phyloP scores from a whole-genome alignment of 371 early-diverging fungal species.

The Cokeromyces recurvatus region DNA sequence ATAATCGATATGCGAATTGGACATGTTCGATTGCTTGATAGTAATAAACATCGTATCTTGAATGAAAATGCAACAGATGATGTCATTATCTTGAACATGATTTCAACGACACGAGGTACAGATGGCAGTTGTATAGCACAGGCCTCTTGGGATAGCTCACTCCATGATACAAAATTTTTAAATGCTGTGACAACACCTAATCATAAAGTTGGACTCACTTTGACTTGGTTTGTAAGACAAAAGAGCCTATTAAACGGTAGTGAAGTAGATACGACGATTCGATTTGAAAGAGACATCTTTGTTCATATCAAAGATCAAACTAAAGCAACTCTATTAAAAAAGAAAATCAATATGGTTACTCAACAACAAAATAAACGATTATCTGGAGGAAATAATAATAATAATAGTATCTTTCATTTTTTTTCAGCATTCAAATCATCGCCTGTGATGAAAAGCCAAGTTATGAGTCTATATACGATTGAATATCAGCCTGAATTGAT shows the following conservation, averaged over 20 bases:
- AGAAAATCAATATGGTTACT: conserved; percentile 7
- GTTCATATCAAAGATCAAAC: conserved; percentile 49
- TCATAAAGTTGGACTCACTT: conserved; percentile 43
- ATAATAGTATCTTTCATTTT: too few species aligned
- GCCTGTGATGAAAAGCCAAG: conserved; percentile 23
- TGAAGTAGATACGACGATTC: conserved; percentile 31
- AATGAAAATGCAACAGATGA: conserved; percentile 23
- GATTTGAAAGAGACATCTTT: conserved; percentile 52
- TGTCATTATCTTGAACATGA: conserved; percentile 33
- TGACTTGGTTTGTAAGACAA: conserved; percentile 48
- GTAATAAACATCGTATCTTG: conserved; percentile 41
- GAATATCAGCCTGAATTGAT: conserved; percentile 42
- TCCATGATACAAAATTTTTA: conserved; percentile 69
- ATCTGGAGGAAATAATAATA: conserved; percentile 18
- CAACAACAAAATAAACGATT: conserved; percentile 26
- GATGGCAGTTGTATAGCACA: conserved; percentile 30
- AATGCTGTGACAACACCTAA: conserved; percentile 73
- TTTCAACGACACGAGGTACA: conserved; percentile 31
- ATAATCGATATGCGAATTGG: conserved; percentile 50
- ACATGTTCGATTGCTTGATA: conserved; percentile 61
- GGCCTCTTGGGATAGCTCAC: conserved; percentile 80
- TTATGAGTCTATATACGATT: conserved; percentile 32
- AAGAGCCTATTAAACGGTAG: conserved; percentile 18
- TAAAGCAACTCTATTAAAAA: conserved; percentile 23
- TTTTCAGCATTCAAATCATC: conserved; percentile 14